Conservation (phyloP, 1,284 basidiomycete species). For the Schizophyllum amplum region DNA sequence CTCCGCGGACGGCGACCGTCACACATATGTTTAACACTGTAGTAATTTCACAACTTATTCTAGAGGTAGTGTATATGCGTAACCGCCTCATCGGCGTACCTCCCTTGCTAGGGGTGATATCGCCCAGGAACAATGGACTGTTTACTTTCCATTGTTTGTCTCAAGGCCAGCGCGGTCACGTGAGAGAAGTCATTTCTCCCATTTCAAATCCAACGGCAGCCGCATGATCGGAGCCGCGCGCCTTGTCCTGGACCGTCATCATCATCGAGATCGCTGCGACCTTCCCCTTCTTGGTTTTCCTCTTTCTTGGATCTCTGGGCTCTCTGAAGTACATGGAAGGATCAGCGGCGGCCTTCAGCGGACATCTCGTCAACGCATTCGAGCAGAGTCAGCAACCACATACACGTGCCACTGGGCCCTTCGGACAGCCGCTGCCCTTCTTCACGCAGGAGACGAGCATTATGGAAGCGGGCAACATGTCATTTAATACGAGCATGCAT, state of each 20-base stretch:
- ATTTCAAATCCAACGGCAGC: too few species aligned
- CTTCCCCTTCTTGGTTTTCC: too few species aligned
- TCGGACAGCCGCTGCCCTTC: neutral
- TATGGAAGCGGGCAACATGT: conserved; percentile 10
- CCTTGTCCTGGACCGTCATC: neutral
- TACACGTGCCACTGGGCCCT: neutral
- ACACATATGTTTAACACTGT: too few species aligned
- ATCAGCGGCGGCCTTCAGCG: conserved; percentile 10
- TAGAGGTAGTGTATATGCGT: too few species aligned
- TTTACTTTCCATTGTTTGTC: neutral
- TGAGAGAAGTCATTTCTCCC: neutral
- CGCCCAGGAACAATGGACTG: neutral
- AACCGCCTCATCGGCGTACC: too few species aligned
- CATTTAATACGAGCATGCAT: conserved; percentile 11
- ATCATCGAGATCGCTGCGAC: too few species aligned
- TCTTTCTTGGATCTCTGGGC: neutral
- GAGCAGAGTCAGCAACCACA: conserved; percentile 8
- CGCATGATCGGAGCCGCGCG: too few species aligned
- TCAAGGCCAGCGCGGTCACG: neutral
- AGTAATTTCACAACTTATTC: too few species aligned
- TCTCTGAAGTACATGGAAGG: neutral
- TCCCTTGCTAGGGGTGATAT: too few species aligned
- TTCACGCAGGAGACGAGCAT: conserved; percentile 1
- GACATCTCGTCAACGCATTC: conserved; percentile 10
- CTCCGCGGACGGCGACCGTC: too few species aligned